phyloP scores from a whole-genome alignment of 2,329 filamentous ascomycete genomes.

The Pseudogymnoascus sp. region DNA sequence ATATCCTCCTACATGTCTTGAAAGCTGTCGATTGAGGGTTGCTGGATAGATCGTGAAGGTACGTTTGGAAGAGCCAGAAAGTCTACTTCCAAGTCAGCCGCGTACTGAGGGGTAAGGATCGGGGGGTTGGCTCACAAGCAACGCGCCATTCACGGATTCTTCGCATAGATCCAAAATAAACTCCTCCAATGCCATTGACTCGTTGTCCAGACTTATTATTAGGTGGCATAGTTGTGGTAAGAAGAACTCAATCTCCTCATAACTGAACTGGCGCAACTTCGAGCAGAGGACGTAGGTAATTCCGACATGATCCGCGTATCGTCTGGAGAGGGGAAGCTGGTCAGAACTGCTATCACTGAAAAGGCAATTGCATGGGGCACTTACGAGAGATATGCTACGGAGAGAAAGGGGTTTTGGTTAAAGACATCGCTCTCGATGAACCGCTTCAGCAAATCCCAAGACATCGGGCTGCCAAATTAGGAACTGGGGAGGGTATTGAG shows the following conservation, averaged over 20 bases:
- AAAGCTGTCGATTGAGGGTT: conserved; percentile 71
- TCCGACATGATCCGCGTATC: conserved; percentile 82
- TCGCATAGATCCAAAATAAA: conserved; percentile 80
- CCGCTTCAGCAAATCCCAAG: conserved; percentile 81
- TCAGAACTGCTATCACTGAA: conserved; percentile 15
- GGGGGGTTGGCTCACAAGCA: conserved; percentile 53
- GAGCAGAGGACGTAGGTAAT: conserved; percentile 85
- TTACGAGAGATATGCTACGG: conserved; percentile 80
- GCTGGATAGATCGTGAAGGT: conserved; percentile 68
- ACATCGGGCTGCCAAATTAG: conserved; percentile 41
- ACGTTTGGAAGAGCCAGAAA: conserved; percentile 86
- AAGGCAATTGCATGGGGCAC: conserved; percentile 19
- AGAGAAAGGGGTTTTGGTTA: conserved; percentile 82
- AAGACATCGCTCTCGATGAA: conserved; percentile 93
- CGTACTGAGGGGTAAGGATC: background rate
- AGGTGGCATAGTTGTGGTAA: conserved; percentile 81
- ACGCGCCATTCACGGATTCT: conserved; percentile 75
- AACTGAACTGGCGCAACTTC: conserved; percentile 81
- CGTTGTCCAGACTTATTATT: conserved; percentile 80
- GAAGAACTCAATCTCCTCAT: conserved; percentile 91
- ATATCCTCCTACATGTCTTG: conserved; percentile 73
- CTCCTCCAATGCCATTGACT: conserved; percentile 85
- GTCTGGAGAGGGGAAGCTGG: conserved; percentile 39
- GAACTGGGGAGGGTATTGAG: background rate
- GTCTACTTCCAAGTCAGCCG: conserved; percentile 44